A percentile compares a stretch with the other conserved stretches of the same genome.
Conservation (phyloP, 1,284 basidiomycete species). For the Pseudozyma tsukubaensis region DNA sequence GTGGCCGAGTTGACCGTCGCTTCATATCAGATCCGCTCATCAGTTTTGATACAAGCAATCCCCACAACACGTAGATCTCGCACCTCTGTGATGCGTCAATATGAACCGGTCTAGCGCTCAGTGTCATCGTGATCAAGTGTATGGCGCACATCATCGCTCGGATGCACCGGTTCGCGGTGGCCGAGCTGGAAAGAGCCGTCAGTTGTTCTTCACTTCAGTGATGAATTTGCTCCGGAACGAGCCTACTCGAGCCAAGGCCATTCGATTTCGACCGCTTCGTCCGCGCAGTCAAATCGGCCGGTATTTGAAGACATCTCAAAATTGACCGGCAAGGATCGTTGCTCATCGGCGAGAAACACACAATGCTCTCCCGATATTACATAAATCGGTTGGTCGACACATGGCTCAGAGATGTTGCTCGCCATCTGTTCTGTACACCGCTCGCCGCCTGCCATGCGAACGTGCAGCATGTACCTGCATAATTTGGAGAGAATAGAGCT, state of each 20-base stretch:
- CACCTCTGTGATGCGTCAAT: too few species aligned
- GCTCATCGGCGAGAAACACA: too few species aligned
- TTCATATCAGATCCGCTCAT: neutral
- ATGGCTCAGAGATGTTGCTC: too few species aligned
- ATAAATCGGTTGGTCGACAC: constrained; percentile 1
- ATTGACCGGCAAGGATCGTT: neutral
- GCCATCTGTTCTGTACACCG: too few species aligned
- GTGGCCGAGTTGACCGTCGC: neutral
- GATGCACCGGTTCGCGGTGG: constrained; percentile 16
- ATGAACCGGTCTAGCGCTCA: too few species aligned
- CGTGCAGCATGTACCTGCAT: too few species aligned
- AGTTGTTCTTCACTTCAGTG: neutral
- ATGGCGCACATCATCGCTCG: neutral
- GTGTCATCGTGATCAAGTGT: neutral
- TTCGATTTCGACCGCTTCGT: constrained; percentile 24
- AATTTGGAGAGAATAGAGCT: too few species aligned
- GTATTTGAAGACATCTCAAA: neutral
- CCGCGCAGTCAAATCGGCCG: constrained; percentile 18
- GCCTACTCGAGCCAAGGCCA: neutral
- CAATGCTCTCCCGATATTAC: constrained; percentile 10
- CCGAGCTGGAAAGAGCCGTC: neutral
- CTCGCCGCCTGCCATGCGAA: too few species aligned
- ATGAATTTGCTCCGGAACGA: constrained; percentile 7
- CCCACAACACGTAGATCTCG: too few species aligned
- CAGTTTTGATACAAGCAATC: too few species aligned